A percentile compares a stretch with the other conserved stretches of the same genome.
These are phyloP conservation scores for Fusarium sp. DNA, from an alignment of 2,329 filamentous ascomycete genomes.

Conservation along the genomic window DNA sequence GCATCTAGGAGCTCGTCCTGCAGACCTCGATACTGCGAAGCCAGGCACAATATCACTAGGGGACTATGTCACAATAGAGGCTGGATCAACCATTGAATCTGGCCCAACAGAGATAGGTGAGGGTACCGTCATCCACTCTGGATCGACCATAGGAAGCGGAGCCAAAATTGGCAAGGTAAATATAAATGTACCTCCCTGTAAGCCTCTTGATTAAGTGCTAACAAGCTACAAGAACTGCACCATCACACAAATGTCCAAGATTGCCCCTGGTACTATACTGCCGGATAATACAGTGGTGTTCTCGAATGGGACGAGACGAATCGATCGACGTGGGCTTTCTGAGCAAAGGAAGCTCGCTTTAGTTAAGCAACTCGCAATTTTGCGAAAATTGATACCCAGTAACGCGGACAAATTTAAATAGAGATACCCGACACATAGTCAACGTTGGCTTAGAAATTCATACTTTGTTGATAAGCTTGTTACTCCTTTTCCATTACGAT, in stretches of 20 bases:
- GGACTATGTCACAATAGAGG: slow-evolving; percentile 72
- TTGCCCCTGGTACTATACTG: slow-evolving; percentile 68
- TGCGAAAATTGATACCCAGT: slow-evolving; percentile 74
- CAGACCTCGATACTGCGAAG: slow-evolving; percentile 39
- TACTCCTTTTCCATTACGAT: background rate
- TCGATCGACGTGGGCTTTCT: slow-evolving; percentile 69
- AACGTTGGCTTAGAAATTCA: background rate
- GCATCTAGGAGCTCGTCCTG: slow-evolving; percentile 61
- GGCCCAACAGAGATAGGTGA: slow-evolving; percentile 72
- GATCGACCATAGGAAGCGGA: slow-evolving; percentile 68
- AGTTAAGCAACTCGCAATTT: slow-evolving; percentile 73
- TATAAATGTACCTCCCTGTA: background rate
- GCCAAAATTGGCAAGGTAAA: slow-evolving; percentile 71
- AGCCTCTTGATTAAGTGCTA: background rate
- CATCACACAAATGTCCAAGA: slow-evolving; percentile 71
- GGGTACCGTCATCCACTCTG: slow-evolving; percentile 69
- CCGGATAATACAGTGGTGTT: slow-evolving; percentile 77
- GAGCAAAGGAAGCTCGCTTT: slow-evolving; percentile 73
- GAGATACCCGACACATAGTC: slow-evolving; percentile 18
- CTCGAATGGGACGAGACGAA: slow-evolving; percentile 68
- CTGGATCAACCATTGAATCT: slow-evolving; percentile 68
- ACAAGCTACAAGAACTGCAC: slow-evolving; percentile 70
- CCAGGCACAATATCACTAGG: slow-evolving; percentile 65
- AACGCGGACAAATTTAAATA: slow-evolving; percentile 65
- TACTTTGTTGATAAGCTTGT: background rate